Percentiles rank a stretch among this genome's conserved stretches.
These are phyloP conservation scores for Amoeboaphelidium protococcarum DNA, from an alignment of 371 early-diverging fungal genomes.

Conservation along the genomic window DNA sequence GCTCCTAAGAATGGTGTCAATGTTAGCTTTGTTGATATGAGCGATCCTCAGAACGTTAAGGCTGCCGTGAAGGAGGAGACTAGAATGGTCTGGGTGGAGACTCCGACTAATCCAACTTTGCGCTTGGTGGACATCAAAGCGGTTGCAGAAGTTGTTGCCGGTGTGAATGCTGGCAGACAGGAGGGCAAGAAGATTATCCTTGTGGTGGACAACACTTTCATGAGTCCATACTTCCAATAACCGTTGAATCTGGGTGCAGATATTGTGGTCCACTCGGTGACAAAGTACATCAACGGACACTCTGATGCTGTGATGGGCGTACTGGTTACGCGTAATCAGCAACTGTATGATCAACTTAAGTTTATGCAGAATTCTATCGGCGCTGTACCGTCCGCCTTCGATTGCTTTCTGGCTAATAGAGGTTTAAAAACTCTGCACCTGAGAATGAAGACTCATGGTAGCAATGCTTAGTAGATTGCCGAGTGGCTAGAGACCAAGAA, in stretches of 20 bases:
- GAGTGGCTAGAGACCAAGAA: conserved; percentile 29
- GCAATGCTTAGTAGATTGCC: conserved; percentile 55
- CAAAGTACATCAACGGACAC: conserved; percentile 95
- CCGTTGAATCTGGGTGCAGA: conserved; percentile 79
- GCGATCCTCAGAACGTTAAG: conserved; percentile 36
- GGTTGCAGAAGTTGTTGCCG: conserved; percentile 44
- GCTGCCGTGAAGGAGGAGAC: conserved; percentile 41
- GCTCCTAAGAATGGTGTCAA: conserved; percentile 40
- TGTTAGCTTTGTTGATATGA: conserved; percentile 65
- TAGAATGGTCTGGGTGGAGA: conserved; percentile 46
- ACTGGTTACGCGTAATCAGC: conserved; percentile 45
- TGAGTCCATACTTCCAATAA: conserved; percentile 82
- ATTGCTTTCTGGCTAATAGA: conserved; percentile 79
- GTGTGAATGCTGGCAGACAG: conserved; percentile 1
- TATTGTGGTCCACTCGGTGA: conserved; percentile 85
- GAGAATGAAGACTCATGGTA: conserved; percentile 28
- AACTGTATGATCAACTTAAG: conserved; percentile 36
- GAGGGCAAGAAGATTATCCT: conserved; percentile 40
- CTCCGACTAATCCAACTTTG: conserved; percentile 87
- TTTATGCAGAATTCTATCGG: conserved; percentile 89
- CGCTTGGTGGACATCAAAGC: conserved; percentile 73
- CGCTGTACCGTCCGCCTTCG: conserved; percentile 87
- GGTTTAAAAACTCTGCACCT: conserved; percentile 84
- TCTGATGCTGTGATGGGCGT: conserved; percentile 93
- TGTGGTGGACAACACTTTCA: conserved; percentile 97